These are phyloP conservation scores for Myotisia sp. DNA, from an alignment of 2,329 filamentous ascomycete genomes.

Conservation along the genomic window DNA sequence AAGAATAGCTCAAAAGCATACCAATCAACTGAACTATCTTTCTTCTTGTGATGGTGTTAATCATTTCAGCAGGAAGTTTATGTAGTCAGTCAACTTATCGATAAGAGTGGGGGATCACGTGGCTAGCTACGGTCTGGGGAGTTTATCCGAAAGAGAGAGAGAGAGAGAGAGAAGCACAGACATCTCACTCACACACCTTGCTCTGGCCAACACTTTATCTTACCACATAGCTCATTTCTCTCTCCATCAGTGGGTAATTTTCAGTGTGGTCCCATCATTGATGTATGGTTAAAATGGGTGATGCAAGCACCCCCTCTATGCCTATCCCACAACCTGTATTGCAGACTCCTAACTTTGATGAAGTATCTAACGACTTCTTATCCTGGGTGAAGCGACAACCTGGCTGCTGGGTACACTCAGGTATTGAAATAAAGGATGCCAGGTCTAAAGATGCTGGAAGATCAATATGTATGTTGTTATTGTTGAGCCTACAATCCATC, in stretches of 20 bases:
- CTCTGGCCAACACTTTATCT: conserved; percentile 6
- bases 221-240: too few relatives aligned
- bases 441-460: conserved; percentile 42
- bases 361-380: conserved; percentile 39
- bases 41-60: background rate
- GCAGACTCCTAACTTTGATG: conserved; percentile 34
- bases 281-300: too few relatives aligned
- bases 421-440: conserved; percentile 45
- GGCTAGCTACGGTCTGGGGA: background rate
- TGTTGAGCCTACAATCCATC: too few relatives aligned
- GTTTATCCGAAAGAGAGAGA: conserved; percentile 18
- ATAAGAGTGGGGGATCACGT: conserved; percentile 3
- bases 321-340: conserved; percentile 12
- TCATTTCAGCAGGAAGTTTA: too few relatives aligned
- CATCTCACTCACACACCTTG: conserved; percentile 13
- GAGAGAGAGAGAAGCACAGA: conserved; percentile 15
- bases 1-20: background rate
- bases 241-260: too few relatives aligned
- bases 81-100: conserved; percentile 2
- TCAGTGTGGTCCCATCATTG: too few relatives aligned
- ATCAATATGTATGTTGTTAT: conserved; percentile 50
- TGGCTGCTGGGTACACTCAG: conserved; percentile 42
- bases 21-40: background rate
- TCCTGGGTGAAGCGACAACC: conserved; percentile 40
- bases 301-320: too few relatives aligned